Evolutionary conservation across 176 grass and related monocot species (phyloP).

Genomic region (Urochloa ruziziensis): DNA sequence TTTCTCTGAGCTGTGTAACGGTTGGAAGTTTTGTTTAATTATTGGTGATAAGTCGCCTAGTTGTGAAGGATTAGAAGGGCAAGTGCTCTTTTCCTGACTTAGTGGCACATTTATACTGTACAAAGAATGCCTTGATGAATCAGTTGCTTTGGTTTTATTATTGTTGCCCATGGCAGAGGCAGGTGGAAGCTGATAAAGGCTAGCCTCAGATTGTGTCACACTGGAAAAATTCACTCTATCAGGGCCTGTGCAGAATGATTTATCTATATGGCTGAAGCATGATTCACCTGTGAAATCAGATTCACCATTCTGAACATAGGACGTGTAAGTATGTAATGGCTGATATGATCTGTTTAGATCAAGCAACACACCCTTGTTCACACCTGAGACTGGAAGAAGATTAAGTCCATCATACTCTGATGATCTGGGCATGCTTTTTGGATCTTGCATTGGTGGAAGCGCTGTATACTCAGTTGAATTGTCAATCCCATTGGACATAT

Average conservation of each 20-base stretch:
- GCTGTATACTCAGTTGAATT: slow-evolving; percentile 41
- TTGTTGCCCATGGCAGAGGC: slow-evolving; percentile 25
- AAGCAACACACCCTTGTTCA: slow-evolving; percentile 28
- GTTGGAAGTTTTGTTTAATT: slow-evolving; percentile 31
- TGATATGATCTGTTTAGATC: slow-evolving; percentile 29
- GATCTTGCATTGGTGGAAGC: slow-evolving; percentile 51
- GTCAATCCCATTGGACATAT: slow-evolving; percentile 22
- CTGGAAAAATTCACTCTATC: slow-evolving; percentile 35
- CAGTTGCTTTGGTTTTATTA: slow-evolving; percentile 39
- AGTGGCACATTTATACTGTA: slow-evolving; percentile 2
- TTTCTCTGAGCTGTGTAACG: slow-evolving; percentile 30
- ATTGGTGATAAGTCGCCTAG: slow-evolving; percentile 29
- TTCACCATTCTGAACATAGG: slow-evolving; percentile 44
- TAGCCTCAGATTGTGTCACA: slow-evolving; percentile 22
- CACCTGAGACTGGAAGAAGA: slow-evolving; percentile 32
- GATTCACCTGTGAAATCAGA: slow-evolving; percentile 24
- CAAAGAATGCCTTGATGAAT: not conserved
- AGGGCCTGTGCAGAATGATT: slow-evolving; percentile 35
- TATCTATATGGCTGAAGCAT: slow-evolving; percentile 31
- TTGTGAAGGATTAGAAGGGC: slow-evolving; percentile 9
- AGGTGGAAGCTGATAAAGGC: slow-evolving; percentile 23
- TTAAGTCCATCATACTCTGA: slow-evolving; percentile 37
- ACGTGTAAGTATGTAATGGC: slow-evolving; percentile 23
- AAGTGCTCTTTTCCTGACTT: slow-evolving; percentile 14
- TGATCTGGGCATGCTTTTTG: not conserved